Evolutionary conservation across 2,329 filamentous ascomycete species (phyloP), one percentile per base, ranked within the genome.

Genomic region (Ampelomyces quisqualis): DNA sequence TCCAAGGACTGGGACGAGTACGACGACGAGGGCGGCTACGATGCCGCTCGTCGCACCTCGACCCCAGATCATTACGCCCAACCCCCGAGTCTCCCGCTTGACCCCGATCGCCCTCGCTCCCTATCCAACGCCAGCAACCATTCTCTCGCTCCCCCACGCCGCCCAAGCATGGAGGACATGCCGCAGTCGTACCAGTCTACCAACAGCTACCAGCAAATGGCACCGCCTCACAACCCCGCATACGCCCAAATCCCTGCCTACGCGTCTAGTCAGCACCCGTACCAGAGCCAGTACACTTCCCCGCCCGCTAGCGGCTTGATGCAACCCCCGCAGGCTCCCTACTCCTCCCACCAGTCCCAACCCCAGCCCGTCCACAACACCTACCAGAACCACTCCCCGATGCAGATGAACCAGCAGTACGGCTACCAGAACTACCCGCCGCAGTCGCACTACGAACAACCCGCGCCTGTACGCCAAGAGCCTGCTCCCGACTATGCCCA

Each of bases 1-100:
- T 73, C 73, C 34, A 79, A 81, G 52, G 81, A 86, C 15, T 85
- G 84, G 62, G 82, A 88, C n/a, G 78, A 60, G 14, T 84, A 80
- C 45, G 77, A 80, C 9, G 77, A 78, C 7, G 75, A 78, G n/a
- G 68, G 66, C n/a, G 53, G 67, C 5, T 75, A 75, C 47, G 68
- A 72, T 11, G 72, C 72, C 27, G 65, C 71, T 4, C 71, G 77
- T 49, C 71, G 74, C 51, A 77, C 72, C 34, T 66, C 72, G 4
- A 78, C 76, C 2, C 75, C 76, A 1, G 75, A 77, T 44, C 58
- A 64, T 5, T 77, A 77, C 41, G 65, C 65, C 27, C 70, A 68
- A 26, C 68, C 70, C 22, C 67, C 73, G 2, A 60, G 49, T 31
- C 47, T 53, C 7, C 53, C 66, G 19, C 65, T 70, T 37, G 57